A percentile compares a stretch with the other conserved stretches of the same genome.
phyloP scores from a whole-genome alignment of 2,329 filamentous ascomycete genomes.

The Clonostachys solani region DNA sequence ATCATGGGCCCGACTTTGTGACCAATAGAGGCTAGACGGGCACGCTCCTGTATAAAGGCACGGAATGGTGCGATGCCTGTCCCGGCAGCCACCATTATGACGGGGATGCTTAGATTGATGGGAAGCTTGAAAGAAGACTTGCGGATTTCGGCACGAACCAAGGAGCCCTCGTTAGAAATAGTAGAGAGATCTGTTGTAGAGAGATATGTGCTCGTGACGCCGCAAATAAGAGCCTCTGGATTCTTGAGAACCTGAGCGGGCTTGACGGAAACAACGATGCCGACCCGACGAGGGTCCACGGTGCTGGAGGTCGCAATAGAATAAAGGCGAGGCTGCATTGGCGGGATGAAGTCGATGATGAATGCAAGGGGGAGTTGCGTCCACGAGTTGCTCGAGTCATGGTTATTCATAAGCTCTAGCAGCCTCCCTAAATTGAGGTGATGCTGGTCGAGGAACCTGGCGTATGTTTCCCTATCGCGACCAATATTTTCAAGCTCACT shows the following conservation, averaged over 20 bases:
- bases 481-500: neutral
- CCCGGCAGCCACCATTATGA: constrained; percentile 1
- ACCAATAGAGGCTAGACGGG: constrained; percentile 3
- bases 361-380: constrained; percentile 32
- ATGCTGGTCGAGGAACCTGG: neutral
- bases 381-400: constrained; percentile 8
- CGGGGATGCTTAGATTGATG: constrained; percentile 37
- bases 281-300: constrained; percentile 8
- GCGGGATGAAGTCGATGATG: constrained; percentile 52
- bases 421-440: constrained; percentile 17
- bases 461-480: neutral
- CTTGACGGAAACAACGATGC: constrained; percentile 13
- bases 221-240: constrained; percentile 2
- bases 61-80: constrained; percentile 31
- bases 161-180: too few relatives aligned
- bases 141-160: constrained; percentile 45
- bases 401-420: constrained; percentile 3
- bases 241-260: constrained; percentile 15
- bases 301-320: constrained; percentile 55
- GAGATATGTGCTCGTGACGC: constrained; percentile 11
- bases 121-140: constrained; percentile 37
- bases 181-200: constrained; percentile 1
- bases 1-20: constrained; percentile 4
- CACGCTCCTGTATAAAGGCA: constrained; percentile 8
- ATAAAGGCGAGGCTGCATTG: constrained; percentile 49